Percentiles rank a stretch among this genome's conserved stretches.
Conservation (phyloP, 331 rosid species). For the Quercus phellos region DNA sequence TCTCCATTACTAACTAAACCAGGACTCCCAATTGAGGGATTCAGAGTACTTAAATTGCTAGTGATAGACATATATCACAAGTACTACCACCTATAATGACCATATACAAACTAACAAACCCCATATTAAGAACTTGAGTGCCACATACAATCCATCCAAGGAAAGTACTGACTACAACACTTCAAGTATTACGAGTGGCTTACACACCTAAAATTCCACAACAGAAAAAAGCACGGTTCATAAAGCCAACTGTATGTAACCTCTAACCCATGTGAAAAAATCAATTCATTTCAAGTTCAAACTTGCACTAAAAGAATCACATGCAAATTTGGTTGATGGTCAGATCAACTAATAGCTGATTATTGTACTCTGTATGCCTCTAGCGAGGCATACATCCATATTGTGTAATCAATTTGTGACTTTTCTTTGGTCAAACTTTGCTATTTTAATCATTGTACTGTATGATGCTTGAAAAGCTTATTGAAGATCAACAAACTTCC, state of each 20-base stretch:
- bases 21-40: neutral
- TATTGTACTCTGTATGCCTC: too few relatives aligned
- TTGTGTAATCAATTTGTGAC: neutral
- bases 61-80: neutral
- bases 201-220: neutral
- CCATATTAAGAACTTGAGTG: neutral
- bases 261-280: neutral
- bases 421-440: neutral
- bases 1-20: neutral
- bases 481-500: slow-evolving; percentile 2
- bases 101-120: neutral
- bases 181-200: neutral
- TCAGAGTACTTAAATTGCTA: neutral
- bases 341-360: neutral
- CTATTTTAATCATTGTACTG: neutral
- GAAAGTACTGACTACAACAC: neutral
- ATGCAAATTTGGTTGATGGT: too few relatives aligned
- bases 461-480: neutral
- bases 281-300: neutral
- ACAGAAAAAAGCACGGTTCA: neutral
- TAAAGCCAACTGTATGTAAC: neutral
- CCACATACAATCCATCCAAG: neutral
- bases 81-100: neutral
- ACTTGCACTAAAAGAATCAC: neutral
- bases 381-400: too few relatives aligned